These are phyloP conservation scores for Fusarium odoratissimum DNA, from an alignment of 2,329 filamentous ascomycete species.

Conservation along the genomic window DNA sequence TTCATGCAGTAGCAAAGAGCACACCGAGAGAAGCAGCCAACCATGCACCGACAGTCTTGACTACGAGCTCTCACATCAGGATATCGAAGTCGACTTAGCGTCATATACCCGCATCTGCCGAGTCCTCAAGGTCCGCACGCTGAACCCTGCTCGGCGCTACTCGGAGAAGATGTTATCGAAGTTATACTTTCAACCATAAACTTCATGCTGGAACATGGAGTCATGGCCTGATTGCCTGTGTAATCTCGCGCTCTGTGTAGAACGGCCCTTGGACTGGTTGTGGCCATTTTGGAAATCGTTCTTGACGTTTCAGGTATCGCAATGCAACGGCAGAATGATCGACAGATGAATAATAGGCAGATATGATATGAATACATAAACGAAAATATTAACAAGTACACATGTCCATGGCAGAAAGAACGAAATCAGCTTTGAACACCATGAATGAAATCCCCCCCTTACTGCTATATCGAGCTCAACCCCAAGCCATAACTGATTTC, in stretches of 20 bases:
- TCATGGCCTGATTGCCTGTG: not conserved
- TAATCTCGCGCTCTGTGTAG: not conserved
- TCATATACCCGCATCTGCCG: too few species aligned
- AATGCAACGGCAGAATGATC: not conserved
- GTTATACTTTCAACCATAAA: not conserved
- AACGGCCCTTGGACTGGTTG: not conserved
- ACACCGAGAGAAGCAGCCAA: not conserved
- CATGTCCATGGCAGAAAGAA: not conserved
- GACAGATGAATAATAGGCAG: not conserved
- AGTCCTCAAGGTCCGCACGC: not conserved
- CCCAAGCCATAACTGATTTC: not conserved
- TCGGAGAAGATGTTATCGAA: not conserved
- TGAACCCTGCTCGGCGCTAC: not conserved
- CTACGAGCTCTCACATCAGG: not conserved
- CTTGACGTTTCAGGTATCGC: not conserved
- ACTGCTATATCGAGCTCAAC: not conserved
- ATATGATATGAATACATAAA: not conserved
- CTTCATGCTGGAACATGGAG: slow-evolving; percentile 1
- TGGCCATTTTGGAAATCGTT: not conserved
- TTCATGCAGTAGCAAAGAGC: not conserved
- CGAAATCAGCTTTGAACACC: not conserved
- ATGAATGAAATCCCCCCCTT: not conserved
- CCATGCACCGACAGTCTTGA: too few species aligned
- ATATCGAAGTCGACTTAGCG: not conserved
- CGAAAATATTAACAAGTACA: not conserved